These are phyloP conservation scores for Litsea cubeba DNA, from an alignment of 164 flowering plant species.

Conservation along the genomic window DNA sequence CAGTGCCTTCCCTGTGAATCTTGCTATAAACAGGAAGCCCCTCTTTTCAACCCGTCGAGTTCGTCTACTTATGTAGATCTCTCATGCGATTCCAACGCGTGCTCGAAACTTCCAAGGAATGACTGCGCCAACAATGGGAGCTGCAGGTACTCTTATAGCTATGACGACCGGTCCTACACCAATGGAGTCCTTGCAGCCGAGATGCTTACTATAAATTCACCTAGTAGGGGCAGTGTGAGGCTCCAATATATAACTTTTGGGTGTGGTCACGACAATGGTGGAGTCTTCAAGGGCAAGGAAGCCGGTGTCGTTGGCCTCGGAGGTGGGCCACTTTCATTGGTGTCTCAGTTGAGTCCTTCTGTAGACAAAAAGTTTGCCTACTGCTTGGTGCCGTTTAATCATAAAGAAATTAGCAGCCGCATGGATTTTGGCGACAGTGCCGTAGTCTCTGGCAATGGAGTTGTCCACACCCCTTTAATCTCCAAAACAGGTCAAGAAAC, in stretches of 20 bases:
- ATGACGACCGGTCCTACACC: slow-evolving; percentile 35
- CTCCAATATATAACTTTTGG: slow-evolving; percentile 23
- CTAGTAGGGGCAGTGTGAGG: slow-evolving; percentile 13
- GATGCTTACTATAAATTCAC: slow-evolving; percentile 22
- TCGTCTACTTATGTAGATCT: slow-evolving; percentile 29
- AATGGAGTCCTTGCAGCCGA: slow-evolving; percentile 35
- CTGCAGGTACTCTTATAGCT: slow-evolving; percentile 33
- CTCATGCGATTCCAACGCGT: slow-evolving; percentile 23
- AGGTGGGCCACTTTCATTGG: no score
- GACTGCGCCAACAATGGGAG: slow-evolving; percentile 21
- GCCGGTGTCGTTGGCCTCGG: slow-evolving; percentile 49
- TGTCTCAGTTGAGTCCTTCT: slow-evolving; percentile 30
- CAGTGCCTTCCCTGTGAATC: slow-evolving; percentile 32
- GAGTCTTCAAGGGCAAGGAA: slow-evolving; percentile 24
- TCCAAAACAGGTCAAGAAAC: slow-evolving; percentile 6
- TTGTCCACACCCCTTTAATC: slow-evolving; percentile 25
- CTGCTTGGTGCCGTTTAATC: slow-evolving; percentile 41
- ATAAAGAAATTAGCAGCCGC: slow-evolving; percentile 31
- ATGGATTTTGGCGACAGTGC: slow-evolving; percentile 34
- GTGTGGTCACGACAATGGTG: slow-evolving; percentile 40
- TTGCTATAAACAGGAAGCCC: slow-evolving; percentile 21
- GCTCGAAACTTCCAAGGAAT: slow-evolving; percentile 21
- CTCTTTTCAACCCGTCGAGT: slow-evolving; percentile 13
- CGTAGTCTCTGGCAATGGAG: neutral
- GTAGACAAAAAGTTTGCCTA: slow-evolving; percentile 43